Base-by-base conservation (phyloP, 202 grass and related monocot species). In the Dendrocalamus latiflorus region DNA sequence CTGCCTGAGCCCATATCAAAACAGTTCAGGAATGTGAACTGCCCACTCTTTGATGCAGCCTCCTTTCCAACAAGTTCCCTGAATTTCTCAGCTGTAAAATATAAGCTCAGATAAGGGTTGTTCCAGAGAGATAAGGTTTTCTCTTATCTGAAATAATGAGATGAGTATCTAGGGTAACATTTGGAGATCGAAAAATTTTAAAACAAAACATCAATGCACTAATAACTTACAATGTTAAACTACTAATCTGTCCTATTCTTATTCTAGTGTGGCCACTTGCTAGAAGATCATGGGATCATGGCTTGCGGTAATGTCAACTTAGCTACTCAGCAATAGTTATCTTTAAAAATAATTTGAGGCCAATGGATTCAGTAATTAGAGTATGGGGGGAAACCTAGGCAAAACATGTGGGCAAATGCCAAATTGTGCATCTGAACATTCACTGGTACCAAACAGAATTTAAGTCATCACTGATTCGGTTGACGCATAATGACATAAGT, bases 1-100 rank as follows among this genome's bases (percentile, higher is more conserved):
- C 85, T 95, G 54, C 96, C 96, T 3, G 96, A 92, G 28, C 93
- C 85, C 91, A 95, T 92, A 65, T 99, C 96, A 49, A 99, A 96
- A 81, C 93, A 99, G 87, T 96, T 96, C 76, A 99, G 55, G 72
- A 99, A 94, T 59, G 96, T 96, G 88, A 99, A 99, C 61, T 99
- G 42, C 28, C 96, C 96, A 81, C 96, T 99, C 86, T 99, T 99
- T n/a, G 93, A 96, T 77, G 96, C 57, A 82, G 58, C 83, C 80
- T 96, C 96, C 81, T 99, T 89, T 72, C 96, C 96, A 14, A 28
- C 28, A 28, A 28, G 28, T 28, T 28, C 28, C 28, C 28, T 28
- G 28, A 28, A 28, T 2, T 28, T 28, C 28, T 28, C 28, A 28
- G 28, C 28, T 28, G 28, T 28, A 28, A 28, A 87, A 76, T n/a